Percentiles rank a stretch among this genome's conserved stretches.
Evolutionary conservation across 441 rosid species (phyloP).

Genomic region (California macrophylla): DNA sequence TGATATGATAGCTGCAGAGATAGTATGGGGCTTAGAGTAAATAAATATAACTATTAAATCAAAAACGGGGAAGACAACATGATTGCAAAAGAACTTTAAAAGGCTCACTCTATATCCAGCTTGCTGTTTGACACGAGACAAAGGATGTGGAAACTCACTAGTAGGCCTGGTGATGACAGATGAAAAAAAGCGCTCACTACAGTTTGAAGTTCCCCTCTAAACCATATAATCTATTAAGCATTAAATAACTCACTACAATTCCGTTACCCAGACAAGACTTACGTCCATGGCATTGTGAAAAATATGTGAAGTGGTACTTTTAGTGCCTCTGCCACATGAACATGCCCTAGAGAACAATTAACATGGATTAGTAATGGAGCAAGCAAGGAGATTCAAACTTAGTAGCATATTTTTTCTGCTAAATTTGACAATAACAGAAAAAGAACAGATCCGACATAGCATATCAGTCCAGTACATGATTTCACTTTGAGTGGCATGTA

Average conservation of each 20-base stretch:
- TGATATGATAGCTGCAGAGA: slow-evolving; percentile 80
- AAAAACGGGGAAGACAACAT: not conserved
- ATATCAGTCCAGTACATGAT: not conserved
- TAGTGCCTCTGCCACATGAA: slow-evolving; percentile 91
- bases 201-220: slow-evolving; percentile 24
- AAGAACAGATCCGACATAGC: not conserved
- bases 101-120: slow-evolving; percentile 79
- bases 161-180: slow-evolving; percentile 60
- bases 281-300: slow-evolving; percentile 99
- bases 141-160: slow-evolving; percentile 95
- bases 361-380: slow-evolving; percentile 25
- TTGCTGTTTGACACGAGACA: slow-evolving; percentile 92
- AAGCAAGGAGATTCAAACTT: slow-evolving; percentile 9
- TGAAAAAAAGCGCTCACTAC: slow-evolving; percentile 17
- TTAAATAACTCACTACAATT: slow-evolving; percentile 24
- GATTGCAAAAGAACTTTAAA: slow-evolving; percentile 7
- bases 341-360: slow-evolving; percentile 56
- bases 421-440: not conserved
- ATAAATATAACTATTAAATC: slow-evolving; percentile 9
- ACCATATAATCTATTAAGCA: slow-evolving; percentile 18
- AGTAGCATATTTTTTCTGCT: slow-evolving; percentile 6
- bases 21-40: slow-evolving; percentile 13
- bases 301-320: slow-evolving; percentile 84
- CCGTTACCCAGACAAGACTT: slow-evolving; percentile 59
- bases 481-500: not conserved